These are phyloP conservation scores for Sergeia podlipaevii DNA, from an alignment of 208 protist species.

Conservation along the genomic window DNA sequence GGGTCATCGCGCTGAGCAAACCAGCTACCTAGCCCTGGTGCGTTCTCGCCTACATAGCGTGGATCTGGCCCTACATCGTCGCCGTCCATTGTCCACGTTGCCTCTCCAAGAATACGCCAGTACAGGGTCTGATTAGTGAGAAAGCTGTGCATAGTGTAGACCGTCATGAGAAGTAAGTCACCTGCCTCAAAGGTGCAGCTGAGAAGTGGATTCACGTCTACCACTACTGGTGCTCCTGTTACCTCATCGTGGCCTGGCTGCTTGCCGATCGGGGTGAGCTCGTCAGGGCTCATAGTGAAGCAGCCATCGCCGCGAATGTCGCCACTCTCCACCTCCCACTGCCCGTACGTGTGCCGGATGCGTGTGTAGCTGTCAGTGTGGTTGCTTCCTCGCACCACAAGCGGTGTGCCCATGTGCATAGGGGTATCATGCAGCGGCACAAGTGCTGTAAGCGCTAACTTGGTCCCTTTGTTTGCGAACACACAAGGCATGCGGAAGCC, in stretches of 20 bases:
- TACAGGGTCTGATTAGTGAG: constrained; percentile 66
- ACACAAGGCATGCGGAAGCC: constrained; percentile 81
- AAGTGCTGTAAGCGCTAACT: constrained; percentile 66
- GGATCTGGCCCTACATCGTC: constrained; percentile 82
- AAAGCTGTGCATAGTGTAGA: constrained; percentile 85
- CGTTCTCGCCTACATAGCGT: constrained; percentile 56
- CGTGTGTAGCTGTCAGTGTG: constrained; percentile 45
- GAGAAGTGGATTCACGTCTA: constrained; percentile 73
- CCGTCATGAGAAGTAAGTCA: constrained; percentile 75
- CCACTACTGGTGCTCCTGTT: constrained; percentile 48
- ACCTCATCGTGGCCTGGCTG: constrained; percentile 41
- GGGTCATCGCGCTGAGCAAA: constrained; percentile 40
- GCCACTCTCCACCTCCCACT: constrained; percentile 78
- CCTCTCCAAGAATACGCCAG: constrained; percentile 71
- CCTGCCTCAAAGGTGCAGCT: constrained; percentile 62
- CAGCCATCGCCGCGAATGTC: constrained; percentile 70
- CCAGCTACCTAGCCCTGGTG: constrained; percentile 55
- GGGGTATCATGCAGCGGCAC: constrained; percentile 81
- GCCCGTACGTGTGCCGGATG: constrained; percentile 74
- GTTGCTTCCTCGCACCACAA: constrained; percentile 80
- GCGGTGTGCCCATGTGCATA: constrained; percentile 65
- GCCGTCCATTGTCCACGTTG: constrained; percentile 84
- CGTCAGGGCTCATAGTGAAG: constrained; percentile 64
- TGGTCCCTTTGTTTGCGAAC: constrained; percentile 71
- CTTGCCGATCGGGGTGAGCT: constrained; percentile 73